Conservation (phyloP, 2,329 filamentous ascomycete genomes). For the Sporothrix variecibatus region DNA sequence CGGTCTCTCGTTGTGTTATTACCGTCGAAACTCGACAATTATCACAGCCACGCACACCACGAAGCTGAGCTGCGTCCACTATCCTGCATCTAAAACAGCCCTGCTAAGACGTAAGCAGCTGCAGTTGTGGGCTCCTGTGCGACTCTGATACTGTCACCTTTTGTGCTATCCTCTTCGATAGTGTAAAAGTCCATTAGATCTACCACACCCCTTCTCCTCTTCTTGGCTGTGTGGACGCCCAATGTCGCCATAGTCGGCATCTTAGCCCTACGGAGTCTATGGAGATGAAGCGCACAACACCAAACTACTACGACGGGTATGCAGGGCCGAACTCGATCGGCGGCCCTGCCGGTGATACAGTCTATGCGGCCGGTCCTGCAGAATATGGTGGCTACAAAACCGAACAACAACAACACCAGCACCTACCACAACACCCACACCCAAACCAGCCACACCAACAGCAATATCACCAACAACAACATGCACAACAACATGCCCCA, state of each 20-base stretch:
- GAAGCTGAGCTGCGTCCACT: neutral
- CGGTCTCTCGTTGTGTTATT: slow-evolving; percentile 15
- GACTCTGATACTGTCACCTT: neutral
- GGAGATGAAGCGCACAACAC: slow-evolving; percentile 29
- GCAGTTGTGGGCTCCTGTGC: neutral
- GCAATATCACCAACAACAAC: slow-evolving; percentile 7
- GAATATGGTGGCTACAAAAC: neutral
- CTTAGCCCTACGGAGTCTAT: slow-evolving; percentile 17
- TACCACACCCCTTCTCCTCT: neutral
- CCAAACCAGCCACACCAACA: neutral
- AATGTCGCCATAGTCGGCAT: slow-evolving; percentile 23
- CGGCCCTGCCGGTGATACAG: slow-evolving; percentile 3
- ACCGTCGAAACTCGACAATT: neutral
- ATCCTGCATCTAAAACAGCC: neutral
- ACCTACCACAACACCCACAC: slow-evolving; percentile 12
- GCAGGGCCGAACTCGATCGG: slow-evolving; percentile 13
- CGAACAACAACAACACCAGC: slow-evolving; percentile 4
- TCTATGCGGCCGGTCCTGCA: slow-evolving; percentile 24
- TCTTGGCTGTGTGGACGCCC: slow-evolving; percentile 13
- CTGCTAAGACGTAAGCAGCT: slow-evolving; percentile 7
- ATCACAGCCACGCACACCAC: neutral
- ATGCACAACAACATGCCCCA: neutral
- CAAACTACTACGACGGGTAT: slow-evolving; percentile 27
- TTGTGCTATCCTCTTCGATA: neutral
- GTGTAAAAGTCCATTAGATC: neutral